These are phyloP conservation scores for Pseudocercospora musae DNA, from an alignment of 2,329 filamentous ascomycete genomes.

Conservation along the genomic window DNA sequence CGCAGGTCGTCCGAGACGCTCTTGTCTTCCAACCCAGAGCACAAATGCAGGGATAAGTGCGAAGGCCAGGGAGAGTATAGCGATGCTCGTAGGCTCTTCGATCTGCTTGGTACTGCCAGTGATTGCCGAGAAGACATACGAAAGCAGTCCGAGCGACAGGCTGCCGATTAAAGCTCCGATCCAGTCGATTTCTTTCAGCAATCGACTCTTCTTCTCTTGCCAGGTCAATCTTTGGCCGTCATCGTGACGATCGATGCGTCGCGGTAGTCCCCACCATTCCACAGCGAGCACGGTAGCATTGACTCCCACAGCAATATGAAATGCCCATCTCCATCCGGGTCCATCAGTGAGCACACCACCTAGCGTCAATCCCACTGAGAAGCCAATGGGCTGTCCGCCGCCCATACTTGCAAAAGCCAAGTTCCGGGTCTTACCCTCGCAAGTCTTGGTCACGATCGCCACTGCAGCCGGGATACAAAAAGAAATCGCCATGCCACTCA, in stretches of 20 bases:
- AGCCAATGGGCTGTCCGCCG: not conserved
- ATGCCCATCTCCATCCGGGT: not conserved
- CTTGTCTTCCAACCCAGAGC: not conserved
- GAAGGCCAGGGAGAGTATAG: not conserved
- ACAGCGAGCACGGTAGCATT: not conserved
- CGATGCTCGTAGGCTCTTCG: not conserved
- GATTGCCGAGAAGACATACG: not conserved
- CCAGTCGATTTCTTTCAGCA: not conserved
- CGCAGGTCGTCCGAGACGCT: not conserved
- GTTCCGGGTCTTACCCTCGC: not conserved
- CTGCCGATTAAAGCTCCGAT: not conserved
- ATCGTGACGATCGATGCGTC: not conserved
- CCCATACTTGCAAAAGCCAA: not conserved
- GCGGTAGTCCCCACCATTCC: not conserved
- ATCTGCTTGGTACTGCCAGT: not conserved
- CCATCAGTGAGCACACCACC: not conserved
- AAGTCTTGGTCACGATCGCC: not conserved
- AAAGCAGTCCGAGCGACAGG: not conserved
- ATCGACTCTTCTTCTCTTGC: not conserved
- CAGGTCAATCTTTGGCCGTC: not conserved
- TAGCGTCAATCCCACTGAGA: not conserved
- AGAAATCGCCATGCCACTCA: not conserved
- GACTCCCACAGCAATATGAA: not conserved
- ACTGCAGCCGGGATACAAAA: not conserved
- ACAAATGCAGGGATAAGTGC: not conserved